These are phyloP conservation scores for Fraxinus angustifolia DNA, from an alignment of 305 asterid genomes.

Conservation along the genomic window DNA sequence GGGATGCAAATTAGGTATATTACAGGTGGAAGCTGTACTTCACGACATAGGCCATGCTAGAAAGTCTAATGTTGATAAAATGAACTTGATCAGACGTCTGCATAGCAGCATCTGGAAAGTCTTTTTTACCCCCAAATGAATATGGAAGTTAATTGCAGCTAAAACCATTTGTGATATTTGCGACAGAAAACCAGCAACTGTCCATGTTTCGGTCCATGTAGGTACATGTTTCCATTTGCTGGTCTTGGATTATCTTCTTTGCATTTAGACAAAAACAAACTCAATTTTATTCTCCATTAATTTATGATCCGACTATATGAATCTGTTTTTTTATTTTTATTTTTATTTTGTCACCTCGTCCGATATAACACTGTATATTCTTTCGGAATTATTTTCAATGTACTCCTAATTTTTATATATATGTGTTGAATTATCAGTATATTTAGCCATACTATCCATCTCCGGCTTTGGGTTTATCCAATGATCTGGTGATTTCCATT, in stretches of 20 bases:
- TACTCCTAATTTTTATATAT: neutral
- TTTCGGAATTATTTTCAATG: neutral
- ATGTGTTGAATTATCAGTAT: neutral
- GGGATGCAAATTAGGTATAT: slow-evolving; percentile 20
- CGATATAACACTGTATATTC: neutral
- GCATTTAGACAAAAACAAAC: neutral
- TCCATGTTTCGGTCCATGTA: slow-evolving; percentile 34
- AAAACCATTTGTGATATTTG: slow-evolving; percentile 20
- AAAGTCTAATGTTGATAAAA: slow-evolving; percentile 16
- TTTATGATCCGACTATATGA: neutral
- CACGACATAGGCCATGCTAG: slow-evolving; percentile 29
- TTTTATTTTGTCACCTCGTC: neutral
- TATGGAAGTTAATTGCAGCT: slow-evolving; percentile 21
- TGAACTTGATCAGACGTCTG: slow-evolving; percentile 21
- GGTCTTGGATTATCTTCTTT: slow-evolving; percentile 28
- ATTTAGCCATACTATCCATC: neutral
- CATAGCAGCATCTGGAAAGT: neutral
- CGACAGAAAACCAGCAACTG: slow-evolving; percentile 20
- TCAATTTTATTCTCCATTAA: neutral
- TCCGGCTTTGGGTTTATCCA: neutral
- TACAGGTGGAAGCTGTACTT: slow-evolving; percentile 2
- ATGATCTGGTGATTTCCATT: slow-evolving; percentile 17
- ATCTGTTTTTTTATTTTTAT: neutral
- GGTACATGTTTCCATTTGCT: slow-evolving; percentile 30
- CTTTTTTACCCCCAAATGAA: slow-evolving; percentile 24